Evolutionary conservation across 495 filamentous ascomycete genomes (phyloP).

Genomic region (Lasiosphaeris hirsuta): DNA sequence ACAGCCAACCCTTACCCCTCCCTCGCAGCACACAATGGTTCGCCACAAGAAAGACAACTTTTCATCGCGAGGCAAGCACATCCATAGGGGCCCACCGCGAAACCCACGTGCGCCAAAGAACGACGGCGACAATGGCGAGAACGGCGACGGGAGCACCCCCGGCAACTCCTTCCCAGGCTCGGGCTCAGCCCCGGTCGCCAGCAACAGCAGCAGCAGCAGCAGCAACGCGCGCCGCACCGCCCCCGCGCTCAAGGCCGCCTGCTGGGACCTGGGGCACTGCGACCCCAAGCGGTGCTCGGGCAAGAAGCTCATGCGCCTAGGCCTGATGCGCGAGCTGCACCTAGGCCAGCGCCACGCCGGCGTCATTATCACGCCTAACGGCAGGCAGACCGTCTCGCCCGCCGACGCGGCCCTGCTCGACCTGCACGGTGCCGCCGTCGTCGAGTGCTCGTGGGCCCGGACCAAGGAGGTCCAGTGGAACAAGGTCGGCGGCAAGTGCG

Average conservation of each 20-base stretch:
- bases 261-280: constrained; percentile 97
- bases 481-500: constrained; percentile 91
- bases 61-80: constrained; percentile 61
- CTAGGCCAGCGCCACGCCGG: constrained; percentile 87
- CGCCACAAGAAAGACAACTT: constrained; percentile 93
- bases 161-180: constrained; percentile 23
- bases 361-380: constrained; percentile 91
- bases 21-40: constrained; percentile 57
- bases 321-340: constrained; percentile 88
- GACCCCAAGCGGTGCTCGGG: constrained; percentile 96
- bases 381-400: constrained; percentile 75
- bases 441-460: constrained; percentile 95
- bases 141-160: constrained; percentile 28
- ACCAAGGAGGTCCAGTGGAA: constrained; percentile 86
- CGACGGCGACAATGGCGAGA: constrained; percentile 31
- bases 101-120: constrained; percentile 24
- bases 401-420: constrained; percentile 78
- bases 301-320: constrained; percentile 85
- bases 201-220: no score
- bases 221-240: constrained; percentile 46
- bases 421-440: constrained; percentile 87
- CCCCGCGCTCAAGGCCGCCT: constrained; percentile 81
- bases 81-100: constrained; percentile 38
- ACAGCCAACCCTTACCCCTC: not conserved
- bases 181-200: no score